Evolutionary conservation across 192 early-diverging fungal species (phyloP).

Genomic region (Coemansia sp.): DNA sequence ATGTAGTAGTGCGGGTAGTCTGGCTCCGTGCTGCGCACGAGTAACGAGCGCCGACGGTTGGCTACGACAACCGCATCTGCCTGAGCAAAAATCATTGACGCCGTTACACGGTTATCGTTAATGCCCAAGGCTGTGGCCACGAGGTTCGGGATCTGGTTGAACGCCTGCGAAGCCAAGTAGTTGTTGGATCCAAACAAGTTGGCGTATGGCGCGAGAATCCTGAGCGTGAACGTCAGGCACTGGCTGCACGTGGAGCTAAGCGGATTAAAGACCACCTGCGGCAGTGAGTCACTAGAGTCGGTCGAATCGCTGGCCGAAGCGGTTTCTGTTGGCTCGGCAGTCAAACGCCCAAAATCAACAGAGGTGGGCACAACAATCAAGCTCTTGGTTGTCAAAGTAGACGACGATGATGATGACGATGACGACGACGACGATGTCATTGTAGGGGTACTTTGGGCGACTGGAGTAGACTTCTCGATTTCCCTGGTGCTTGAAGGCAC

Average conservation of each 20-base stretch:
- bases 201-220: constrained; percentile 47
- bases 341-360: constrained; percentile 45
- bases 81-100: constrained; percentile 35
- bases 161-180: constrained; percentile 48
- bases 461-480: not conserved
- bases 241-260: constrained; percentile 36
- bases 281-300: constrained; percentile 1
- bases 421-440: constrained; percentile 3
- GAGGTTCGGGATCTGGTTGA: constrained; percentile 36
- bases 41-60: constrained; percentile 11
- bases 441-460: not conserved
- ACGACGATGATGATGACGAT: constrained; percentile 2
- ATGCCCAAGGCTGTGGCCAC: constrained; percentile 40
- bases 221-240: constrained; percentile 44
- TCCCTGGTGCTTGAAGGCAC: not conserved
- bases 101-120: constrained; percentile 38
- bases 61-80: constrained; percentile 19
- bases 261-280: constrained; percentile 43
- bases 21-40: constrained; percentile 12
- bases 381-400: constrained; percentile 19
- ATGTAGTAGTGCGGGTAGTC: constrained; percentile 42
- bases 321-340: constrained; percentile 17
- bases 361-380: constrained; percentile 41
- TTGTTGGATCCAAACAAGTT: constrained; percentile 52
- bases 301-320: not conserved